Evolutionary conservation across 495 filamentous ascomycete genomes (phyloP).

Genomic region (Aspergillus incahuasiensis): DNA sequence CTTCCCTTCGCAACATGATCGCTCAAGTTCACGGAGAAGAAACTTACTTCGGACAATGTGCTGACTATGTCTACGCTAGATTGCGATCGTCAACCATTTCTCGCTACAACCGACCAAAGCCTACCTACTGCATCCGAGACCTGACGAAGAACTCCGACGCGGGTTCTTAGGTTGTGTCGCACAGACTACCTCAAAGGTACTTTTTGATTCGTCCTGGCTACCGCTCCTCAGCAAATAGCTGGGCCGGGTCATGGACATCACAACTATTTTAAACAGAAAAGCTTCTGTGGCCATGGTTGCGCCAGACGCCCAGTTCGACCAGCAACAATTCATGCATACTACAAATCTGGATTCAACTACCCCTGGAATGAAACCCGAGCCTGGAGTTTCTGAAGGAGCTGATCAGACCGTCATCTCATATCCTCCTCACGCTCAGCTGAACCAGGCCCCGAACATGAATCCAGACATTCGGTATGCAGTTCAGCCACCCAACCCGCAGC

Average conservation of each 20-base stretch:
- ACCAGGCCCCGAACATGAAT: slow-evolving; percentile 43
- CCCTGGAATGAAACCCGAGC: slow-evolving; percentile 57
- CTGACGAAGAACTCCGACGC: slow-evolving; percentile 11
- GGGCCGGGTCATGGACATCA: slow-evolving; percentile 63
- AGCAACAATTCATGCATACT: slow-evolving; percentile 52
- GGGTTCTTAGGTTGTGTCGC: slow-evolving; percentile 18
- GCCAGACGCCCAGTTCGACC: slow-evolving; percentile 47
- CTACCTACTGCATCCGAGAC: neutral
- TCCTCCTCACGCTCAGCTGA: slow-evolving; percentile 50
- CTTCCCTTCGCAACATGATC: neutral
- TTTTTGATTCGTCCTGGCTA: slow-evolving; percentile 26
- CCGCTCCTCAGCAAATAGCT: slow-evolving; percentile 30
- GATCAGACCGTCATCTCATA: slow-evolving; percentile 56
- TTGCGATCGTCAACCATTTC: neutral
- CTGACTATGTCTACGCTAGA: neutral
- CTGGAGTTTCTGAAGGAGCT: slow-evolving; percentile 64
- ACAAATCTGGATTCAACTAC: slow-evolving; percentile 41
- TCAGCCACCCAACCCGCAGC: slow-evolving; percentile 47
- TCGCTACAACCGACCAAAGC: neutral
- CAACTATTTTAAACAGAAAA: slow-evolving; percentile 64
- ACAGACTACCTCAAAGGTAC: slow-evolving; percentile 20
- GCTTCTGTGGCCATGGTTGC: slow-evolving; percentile 51
- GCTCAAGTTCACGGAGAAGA: too few species aligned
- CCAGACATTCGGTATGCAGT: slow-evolving; percentile 53
- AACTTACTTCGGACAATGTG: neutral